Evolutionary conservation across 805 yeast genomes (phyloP), one percentile per base, ranked within the genome.

Genomic region (Yarrowia deformans): DNA sequence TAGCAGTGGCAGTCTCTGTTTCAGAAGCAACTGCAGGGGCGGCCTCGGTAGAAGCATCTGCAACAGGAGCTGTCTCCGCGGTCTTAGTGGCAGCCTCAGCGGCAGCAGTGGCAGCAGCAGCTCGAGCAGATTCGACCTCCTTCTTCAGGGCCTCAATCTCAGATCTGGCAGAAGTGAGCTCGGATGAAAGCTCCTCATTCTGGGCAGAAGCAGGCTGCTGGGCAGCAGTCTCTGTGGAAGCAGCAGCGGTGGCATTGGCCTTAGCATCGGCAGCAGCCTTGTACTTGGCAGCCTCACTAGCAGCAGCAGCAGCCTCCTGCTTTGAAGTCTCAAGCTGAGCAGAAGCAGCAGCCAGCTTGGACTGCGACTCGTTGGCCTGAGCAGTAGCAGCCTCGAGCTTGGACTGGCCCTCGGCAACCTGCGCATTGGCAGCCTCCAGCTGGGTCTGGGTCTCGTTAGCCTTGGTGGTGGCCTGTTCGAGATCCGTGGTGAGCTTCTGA

Each of bases 381-480:
- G 58, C 50, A n/a, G 74, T 70, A 32, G 70, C 70, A 69, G 68
- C 69, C 16, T 43, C 50, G 48, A 76, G 72, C 71, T 76, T 76
- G 16, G 70, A 70, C 67, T 73, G 75, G 29, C 73, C 74, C 70
- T 76, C 77, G 13, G 23, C 39, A n/a, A 18, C 34, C 42, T 52
- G n/a, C 2, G 43, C 35, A 18, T 52, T 39, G 39, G 70, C 68
- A 46, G 64, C 69, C 16, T 64, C 68, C n/a, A 69, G 60, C 40
- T 70, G 63, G 10, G 69, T 67, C 48, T 69, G 70, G 34, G 40
- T 48, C 70, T 52, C 68, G 19, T 39, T 69, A 16, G 56, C 29
- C 60, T 70, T 71, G 37, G 70, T 50, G 39, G 70, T 55, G 49
- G 66, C 56, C 42, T 60, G 52, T 9, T 43, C 40, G 14, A 60